Evolutionary conservation across 345 rosid genomes (phyloP).

Genomic region (Carallia brachiata): DNA sequence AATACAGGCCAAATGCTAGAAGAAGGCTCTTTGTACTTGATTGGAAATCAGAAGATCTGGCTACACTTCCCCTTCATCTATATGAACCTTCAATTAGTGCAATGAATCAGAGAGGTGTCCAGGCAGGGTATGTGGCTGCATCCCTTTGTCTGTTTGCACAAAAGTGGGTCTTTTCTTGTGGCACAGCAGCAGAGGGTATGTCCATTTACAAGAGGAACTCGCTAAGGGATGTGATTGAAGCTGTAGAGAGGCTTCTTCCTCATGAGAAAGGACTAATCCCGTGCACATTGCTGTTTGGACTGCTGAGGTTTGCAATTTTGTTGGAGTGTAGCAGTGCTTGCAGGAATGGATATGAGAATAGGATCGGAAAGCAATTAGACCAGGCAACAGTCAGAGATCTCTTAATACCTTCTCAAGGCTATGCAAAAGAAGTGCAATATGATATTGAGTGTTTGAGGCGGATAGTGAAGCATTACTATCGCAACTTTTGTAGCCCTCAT

Average conservation of each 20-base stretch:
- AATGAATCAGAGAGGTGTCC: conserved; percentile 40
- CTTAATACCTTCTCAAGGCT: conserved; percentile 46
- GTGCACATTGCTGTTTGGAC: conserved; percentile 49
- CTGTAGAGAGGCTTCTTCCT: conserved; percentile 66
- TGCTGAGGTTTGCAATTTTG: conserved; percentile 46
- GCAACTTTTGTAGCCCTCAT: conserved; percentile 30
- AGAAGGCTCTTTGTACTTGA: conserved; percentile 54
- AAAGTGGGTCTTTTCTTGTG: conserved; percentile 42
- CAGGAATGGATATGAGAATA: conserved; percentile 62
- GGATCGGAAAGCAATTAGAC: conserved; percentile 76
- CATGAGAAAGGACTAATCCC: conserved; percentile 48
- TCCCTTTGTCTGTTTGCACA: conserved; percentile 57
- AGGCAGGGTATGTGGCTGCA: conserved; percentile 39
- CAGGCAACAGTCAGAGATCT: conserved; percentile 59
- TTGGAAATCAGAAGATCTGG: conserved; percentile 58
- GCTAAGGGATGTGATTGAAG: conserved; percentile 53
- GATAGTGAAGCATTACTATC: conserved; percentile 55
- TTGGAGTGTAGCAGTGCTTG: conserved; percentile 55
- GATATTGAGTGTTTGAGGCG: conserved; percentile 58
- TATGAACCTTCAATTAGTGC: conserved; percentile 45
- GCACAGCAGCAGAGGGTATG: conserved; percentile 17
- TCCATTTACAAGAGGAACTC: conserved; percentile 41
- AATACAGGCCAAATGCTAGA: conserved; percentile 60
- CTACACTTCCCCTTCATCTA: conserved; percentile 50
- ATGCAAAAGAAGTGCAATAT: conserved; percentile 48